A percentile compares a stretch with the other conserved stretches of the same genome.
phyloP scores from a whole-genome alignment of 768 basidiomycete genomes.

The Lactarius pseudohatsudake region DNA sequence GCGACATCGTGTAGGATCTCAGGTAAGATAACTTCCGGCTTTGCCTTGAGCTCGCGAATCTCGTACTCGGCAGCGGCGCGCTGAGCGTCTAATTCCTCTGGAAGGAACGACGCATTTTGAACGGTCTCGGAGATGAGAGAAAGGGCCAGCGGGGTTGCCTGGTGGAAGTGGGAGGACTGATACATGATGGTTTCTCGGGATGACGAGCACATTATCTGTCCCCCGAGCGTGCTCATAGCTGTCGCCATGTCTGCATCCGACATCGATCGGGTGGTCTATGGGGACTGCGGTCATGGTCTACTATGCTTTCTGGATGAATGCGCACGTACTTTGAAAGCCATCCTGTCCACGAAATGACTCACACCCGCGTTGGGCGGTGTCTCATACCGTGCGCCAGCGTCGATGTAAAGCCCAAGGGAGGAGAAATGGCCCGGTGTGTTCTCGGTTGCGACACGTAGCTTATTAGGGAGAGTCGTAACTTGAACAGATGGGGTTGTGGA shows the following conservation, averaged over 20 bases:
- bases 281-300: constrained; percentile 2
- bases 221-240: constrained; percentile 81
- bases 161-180: constrained; percentile 91
- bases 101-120: constrained; percentile 68
- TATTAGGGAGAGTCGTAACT: constrained; percentile 88
- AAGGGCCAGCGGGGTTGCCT: constrained; percentile 76
- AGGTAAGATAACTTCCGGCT: constrained; percentile 92
- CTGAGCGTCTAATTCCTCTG: constrained; percentile 80
- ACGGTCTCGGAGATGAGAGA: constrained; percentile 92
- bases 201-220: constrained; percentile 88
- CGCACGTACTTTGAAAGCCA: constrained; percentile 88
- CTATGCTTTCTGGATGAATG: constrained; percentile 1
- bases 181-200: constrained; percentile 97
- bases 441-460: constrained; percentile 89
- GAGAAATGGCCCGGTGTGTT: constrained; percentile 91
- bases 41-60: constrained; percentile 78
- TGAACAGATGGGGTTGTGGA: constrained; percentile 42
- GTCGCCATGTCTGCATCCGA: constrained; percentile 76
- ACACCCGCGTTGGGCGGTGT: constrained; percentile 68
- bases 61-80: constrained; percentile 90
- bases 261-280: constrained; percentile 70
- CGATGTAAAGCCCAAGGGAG: constrained; percentile 88
- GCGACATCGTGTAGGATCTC: constrained; percentile 88
- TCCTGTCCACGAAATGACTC: constrained; percentile 89
- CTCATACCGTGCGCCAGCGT: constrained; percentile 92